phyloP scores from a whole-genome alignment of 2,329 filamentous ascomycete genomes.

The Xylogone sp. region DNA sequence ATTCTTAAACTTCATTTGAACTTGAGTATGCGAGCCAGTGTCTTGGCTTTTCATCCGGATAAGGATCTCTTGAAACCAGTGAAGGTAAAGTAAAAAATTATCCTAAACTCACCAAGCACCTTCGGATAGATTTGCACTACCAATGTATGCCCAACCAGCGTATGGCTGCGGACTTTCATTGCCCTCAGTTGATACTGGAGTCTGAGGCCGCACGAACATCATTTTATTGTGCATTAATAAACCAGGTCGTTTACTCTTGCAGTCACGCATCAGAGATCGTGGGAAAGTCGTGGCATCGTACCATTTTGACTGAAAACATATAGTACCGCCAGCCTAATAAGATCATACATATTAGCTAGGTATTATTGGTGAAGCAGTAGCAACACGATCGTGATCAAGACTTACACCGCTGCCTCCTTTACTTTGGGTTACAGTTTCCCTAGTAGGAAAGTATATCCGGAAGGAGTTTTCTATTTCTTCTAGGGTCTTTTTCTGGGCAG shows the following conservation, averaged over 20 bases:
- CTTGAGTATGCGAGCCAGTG: no score
- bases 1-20: no score
- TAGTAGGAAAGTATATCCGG: conserved; percentile 77
- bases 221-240: conserved; percentile 89
- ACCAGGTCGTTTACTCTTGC: conserved; percentile 64
- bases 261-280: conserved; percentile 67
- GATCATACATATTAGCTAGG: background rate
- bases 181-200: conserved; percentile 6
- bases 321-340: conserved; percentile 68
- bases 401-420: conserved; percentile 57
- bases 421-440: conserved; percentile 62
- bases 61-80: no score
- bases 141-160: conserved; percentile 76
- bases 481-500: conserved; percentile 16
- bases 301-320: conserved; percentile 72
- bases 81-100: no score
- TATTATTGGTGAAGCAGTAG: no score
- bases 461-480: conserved; percentile 45
- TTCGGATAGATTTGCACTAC: conserved; percentile 88
- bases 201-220: conserved; percentile 42
- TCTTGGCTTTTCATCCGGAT: no score
- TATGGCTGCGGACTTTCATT: conserved; percentile 20
- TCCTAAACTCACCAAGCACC: conserved; percentile 84
- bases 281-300: conserved; percentile 72
- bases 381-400: conserved; percentile 8